A percentile compares a stretch with the other conserved stretches of the same genome.
Evolutionary conservation across 129 eudicot genomes (phyloP).

Genomic region (Glebionis coronaria): DNA sequence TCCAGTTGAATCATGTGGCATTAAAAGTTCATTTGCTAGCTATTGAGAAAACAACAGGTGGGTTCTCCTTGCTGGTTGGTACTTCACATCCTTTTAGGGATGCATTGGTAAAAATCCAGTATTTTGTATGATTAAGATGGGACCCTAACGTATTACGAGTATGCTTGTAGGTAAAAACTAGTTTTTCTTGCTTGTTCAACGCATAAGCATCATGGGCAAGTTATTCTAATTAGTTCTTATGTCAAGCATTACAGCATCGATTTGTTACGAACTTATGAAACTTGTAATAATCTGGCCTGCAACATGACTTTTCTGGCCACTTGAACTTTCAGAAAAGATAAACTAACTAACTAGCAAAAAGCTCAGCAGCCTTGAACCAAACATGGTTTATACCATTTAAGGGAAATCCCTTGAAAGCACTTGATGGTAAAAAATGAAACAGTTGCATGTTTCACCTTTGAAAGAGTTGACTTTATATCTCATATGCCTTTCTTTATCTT

Average conservation of each 20-base stretch:
- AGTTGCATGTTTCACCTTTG: background rate
- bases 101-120: slow-evolving; percentile 9
- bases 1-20: slow-evolving; percentile 39
- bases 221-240: too few species aligned
- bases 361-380: background rate
- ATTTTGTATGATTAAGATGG: slow-evolving; percentile 6
- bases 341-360: background rate
- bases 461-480: background rate
- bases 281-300: slow-evolving; percentile 10
- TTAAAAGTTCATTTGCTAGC: slow-evolving; percentile 33
- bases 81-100: background rate
- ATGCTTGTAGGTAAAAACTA: too few species aligned
- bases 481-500: background rate
- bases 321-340: background rate
- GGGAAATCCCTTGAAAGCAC: background rate
- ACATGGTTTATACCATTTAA: slow-evolving; percentile 13
- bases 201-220: too few species aligned
- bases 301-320: slow-evolving; percentile 21
- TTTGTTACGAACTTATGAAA: too few species aligned
- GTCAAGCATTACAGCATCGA: too few species aligned
- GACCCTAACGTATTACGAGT: too few species aligned
- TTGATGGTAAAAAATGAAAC: slow-evolving; percentile 11
- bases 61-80: slow-evolving; percentile 18
- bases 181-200: too few species aligned
- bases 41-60: slow-evolving; percentile 30